phyloP scores from a whole-genome alignment of 2,329 filamentous ascomycete species.

The Aspergillus tanneri region DNA sequence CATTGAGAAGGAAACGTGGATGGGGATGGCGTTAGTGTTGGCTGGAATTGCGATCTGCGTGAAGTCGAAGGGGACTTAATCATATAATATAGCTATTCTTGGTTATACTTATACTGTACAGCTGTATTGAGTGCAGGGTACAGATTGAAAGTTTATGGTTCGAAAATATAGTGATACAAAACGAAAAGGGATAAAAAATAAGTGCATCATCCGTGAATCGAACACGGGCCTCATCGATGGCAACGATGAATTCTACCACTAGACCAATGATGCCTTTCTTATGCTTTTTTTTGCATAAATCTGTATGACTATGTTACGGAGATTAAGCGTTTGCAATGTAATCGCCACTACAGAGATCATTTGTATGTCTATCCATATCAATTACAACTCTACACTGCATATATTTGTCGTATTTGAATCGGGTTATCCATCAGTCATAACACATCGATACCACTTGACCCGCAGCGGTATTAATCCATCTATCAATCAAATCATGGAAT shows the following conservation, averaged over 20 bases:
- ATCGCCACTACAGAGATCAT: neutral
- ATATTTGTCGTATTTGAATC: no score
- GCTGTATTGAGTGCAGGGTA: no score
- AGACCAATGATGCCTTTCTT: conserved; percentile 43
- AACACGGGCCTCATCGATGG: conserved; percentile 50
- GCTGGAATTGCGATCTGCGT: conserved; percentile 82
- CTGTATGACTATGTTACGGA: no score
- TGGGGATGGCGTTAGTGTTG: conserved; percentile 77
- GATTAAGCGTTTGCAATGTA: no score
- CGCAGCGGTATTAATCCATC: conserved; percentile 28
- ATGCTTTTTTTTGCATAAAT: neutral
- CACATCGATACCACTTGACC: conserved; percentile 30
- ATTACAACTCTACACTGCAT: conserved; percentile 9
- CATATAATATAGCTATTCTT: neutral
- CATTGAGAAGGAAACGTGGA: conserved; percentile 79
- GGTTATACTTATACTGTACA: no score
- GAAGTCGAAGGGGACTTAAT: conserved; percentile 48
- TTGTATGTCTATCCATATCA: conserved; percentile 15
- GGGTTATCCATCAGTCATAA: conserved; percentile 18
- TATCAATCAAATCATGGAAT: conserved; percentile 14
- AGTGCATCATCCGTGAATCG: conserved; percentile 49
- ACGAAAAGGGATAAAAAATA: conserved; percentile 10
- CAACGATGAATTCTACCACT: conserved; percentile 49
- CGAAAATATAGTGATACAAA: neutral
- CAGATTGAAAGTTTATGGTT: no score